Base-by-base conservation (phyloP, 2,329 filamentous ascomycete genomes). In the Didymella exigua region DNA sequence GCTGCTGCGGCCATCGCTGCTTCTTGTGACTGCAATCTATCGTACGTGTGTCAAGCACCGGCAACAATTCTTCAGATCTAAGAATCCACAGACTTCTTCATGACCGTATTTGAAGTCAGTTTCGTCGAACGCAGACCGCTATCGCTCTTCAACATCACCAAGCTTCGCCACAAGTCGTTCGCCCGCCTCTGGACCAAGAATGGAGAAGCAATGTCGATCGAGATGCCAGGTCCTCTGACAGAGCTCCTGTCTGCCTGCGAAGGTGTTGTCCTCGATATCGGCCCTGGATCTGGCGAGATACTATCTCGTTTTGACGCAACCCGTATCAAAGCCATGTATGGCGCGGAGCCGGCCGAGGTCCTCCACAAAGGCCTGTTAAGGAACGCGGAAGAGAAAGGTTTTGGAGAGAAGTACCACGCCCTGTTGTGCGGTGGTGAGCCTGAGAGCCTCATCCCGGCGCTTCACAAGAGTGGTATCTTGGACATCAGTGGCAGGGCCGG, bases 251-350 rank as follows among this genome's bases (percentile, higher is more conserved):
- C 45, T 3, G 47, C 59, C 18, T 70, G 67, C 53, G 59, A 59
- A 41, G 75, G 75, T 27, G 51, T 71, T 1, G 61, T 77, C 36
- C 72, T 77, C n/a, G 74, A 77, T 52, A 63, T 76, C 30, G 75
- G 75, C 10, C 83, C 83, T 0, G 83, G 83, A 4, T 80, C 75
- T 26, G 83, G 84, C 27, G 76, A 79, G 13, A 78, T 83, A 49
- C 74, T 84, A 42, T 70, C 71, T 0, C 75, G 76, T 40, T 81
- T 84, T 56, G 69, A 70, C 47, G 43, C 74, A 7, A 67, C 75
- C 49, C 70, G 75, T 4, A 77, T 84, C 54, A 75, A 61, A 8
- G 71, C 74, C 13, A 77, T 85, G 37, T 85, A 84, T 58, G 83
- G 82, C 38, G 77, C 82, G 1, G 84, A 86, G 62, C 84, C 84